These are phyloP conservation scores for Platismatia glauca DNA, from an alignment of 495 filamentous ascomycete species.

Conservation along the genomic window DNA sequence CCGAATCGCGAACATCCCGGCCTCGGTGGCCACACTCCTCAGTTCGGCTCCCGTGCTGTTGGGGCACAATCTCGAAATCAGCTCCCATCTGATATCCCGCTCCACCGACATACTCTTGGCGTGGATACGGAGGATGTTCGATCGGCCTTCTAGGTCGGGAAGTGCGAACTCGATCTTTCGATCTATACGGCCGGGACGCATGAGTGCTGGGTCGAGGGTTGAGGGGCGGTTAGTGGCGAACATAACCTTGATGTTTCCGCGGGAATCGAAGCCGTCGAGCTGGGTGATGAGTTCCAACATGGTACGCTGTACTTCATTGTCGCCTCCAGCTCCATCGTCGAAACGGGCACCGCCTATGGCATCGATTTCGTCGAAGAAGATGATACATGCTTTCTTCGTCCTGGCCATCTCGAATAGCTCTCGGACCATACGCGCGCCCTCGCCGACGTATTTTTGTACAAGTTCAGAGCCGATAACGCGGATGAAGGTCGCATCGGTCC, in stretches of 20 bases:
- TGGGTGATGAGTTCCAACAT: constrained; percentile 99
- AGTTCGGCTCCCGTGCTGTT: constrained; percentile 95
- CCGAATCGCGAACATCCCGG: constrained; percentile 97
- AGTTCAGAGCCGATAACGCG: constrained; percentile 94
- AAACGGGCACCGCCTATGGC: constrained; percentile 97
- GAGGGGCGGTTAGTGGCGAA: constrained; percentile 97
- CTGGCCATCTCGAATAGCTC: constrained; percentile 99
- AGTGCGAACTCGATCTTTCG: constrained; percentile 98
- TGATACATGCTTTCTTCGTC: constrained; percentile 99
- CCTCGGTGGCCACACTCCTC: constrained; percentile 94
- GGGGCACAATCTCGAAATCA: constrained; percentile 92
- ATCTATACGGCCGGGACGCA: constrained; percentile 96
- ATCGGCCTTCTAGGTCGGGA: constrained; percentile 90
- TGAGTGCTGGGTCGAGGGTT: constrained; percentile 89
- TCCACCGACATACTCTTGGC: constrained; percentile 99
- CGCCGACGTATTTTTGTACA: constrained; percentile 98
- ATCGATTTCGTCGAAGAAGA: constrained; percentile 99
- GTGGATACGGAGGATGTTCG: constrained; percentile 96
- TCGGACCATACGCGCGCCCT: constrained; percentile 95
- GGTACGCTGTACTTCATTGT: constrained; percentile 98
- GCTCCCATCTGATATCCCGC: constrained; percentile 96
- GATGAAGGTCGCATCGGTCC: constrained; percentile 97
- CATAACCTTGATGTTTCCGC: constrained; percentile 99
- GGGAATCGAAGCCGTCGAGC: constrained; percentile 91
- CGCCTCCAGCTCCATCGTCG: constrained; percentile 93